phyloP scores from a whole-genome alignment of 345 rosid genomes.

The Gossypium thurberi region DNA sequence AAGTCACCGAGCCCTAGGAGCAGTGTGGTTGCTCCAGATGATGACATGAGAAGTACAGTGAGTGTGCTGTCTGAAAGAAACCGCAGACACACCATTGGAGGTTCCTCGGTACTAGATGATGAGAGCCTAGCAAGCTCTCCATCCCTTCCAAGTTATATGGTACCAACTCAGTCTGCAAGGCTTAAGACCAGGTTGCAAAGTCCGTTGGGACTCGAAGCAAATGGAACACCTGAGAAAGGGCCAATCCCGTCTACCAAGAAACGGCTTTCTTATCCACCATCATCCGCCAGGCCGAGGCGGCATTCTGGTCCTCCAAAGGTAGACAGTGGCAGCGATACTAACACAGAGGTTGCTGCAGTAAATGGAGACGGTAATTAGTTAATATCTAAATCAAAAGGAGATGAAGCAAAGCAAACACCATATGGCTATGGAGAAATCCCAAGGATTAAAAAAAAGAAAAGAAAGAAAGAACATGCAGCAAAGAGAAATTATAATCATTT shows the following conservation, averaged over 20 bases:
- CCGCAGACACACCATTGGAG: constrained; percentile 73
- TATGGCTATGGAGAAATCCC: not conserved
- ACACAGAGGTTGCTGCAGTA: constrained; percentile 30
- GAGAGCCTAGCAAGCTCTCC: constrained; percentile 67
- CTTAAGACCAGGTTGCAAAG: constrained; percentile 69
- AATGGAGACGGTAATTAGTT: constrained; percentile 41
- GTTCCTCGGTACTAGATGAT: constrained; percentile 55
- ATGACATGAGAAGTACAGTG: constrained; percentile 63
- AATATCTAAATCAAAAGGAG: not conserved
- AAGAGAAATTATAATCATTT: not conserved
- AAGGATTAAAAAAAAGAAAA: not conserved
- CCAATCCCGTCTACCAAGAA: constrained; percentile 45
- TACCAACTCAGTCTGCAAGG: constrained; percentile 78
- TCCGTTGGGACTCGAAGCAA: constrained; percentile 39
- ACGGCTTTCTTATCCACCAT: constrained; percentile 72
- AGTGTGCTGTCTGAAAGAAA: constrained; percentile 54
- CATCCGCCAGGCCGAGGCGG: constrained; percentile 70
- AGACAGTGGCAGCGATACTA: constrained; percentile 28
- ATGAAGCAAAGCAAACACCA: not conserved
- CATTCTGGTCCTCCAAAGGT: constrained; percentile 77
- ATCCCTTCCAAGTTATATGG: constrained; percentile 82
- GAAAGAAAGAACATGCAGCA: not conserved
- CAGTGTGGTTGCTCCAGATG: constrained; percentile 41
- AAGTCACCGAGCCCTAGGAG: constrained; percentile 51
- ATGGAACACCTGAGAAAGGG: constrained; percentile 43